phyloP scores from a whole-genome alignment of 2,329 filamentous ascomycete genomes.

The Aspergillus sp. region DNA sequence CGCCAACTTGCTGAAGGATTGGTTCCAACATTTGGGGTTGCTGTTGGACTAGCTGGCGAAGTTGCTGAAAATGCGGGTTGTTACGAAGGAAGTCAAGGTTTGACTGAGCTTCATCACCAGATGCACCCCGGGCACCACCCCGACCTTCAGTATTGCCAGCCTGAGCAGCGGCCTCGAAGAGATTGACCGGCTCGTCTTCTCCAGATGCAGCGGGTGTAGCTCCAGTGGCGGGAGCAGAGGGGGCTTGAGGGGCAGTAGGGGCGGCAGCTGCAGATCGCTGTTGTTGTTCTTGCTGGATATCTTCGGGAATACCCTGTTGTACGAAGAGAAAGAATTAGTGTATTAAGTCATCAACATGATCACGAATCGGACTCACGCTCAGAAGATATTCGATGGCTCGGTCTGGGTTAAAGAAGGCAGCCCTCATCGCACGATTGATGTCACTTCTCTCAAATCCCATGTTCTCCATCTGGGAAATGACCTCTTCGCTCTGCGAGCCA shows the following conservation, averaged over 20 bases:
- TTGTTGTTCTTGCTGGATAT: conserved; percentile 69
- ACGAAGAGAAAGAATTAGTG: conserved; percentile 5
- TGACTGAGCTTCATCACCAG: conserved; percentile 59
- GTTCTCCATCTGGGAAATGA: conserved; percentile 88
- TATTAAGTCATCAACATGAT: background rate
- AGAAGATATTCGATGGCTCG: conserved; percentile 95
- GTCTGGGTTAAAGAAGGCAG: conserved; percentile 95
- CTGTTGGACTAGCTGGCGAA: conserved; percentile 94
- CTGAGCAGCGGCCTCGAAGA: conserved; percentile 90
- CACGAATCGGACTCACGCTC: conserved; percentile 58
- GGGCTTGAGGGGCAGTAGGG: conserved; percentile 43
- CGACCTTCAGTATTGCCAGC: conserved; percentile 52
- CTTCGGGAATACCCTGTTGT: conserved; percentile 82
- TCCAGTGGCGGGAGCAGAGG: conserved; percentile 29
- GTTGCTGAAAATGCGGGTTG: conserved; percentile 96
- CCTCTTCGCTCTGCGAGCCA: conserved; percentile 76
- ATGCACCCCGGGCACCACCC: conserved; percentile 42
- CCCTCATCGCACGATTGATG: conserved; percentile 92
- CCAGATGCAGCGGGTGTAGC: conserved; percentile 38
- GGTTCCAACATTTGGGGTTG: conserved; percentile 98
- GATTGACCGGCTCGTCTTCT: conserved; percentile 69
- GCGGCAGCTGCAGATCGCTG: conserved; percentile 50
- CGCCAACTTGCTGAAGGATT: conserved; percentile 91
- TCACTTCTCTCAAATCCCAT: conserved; percentile 92
- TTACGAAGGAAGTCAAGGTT: conserved; percentile 92